Evolutionary conservation across 2,329 filamentous ascomycete genomes (phyloP), one percentile per base, ranked within the genome.

Genomic region (Fusarium sp.): DNA sequence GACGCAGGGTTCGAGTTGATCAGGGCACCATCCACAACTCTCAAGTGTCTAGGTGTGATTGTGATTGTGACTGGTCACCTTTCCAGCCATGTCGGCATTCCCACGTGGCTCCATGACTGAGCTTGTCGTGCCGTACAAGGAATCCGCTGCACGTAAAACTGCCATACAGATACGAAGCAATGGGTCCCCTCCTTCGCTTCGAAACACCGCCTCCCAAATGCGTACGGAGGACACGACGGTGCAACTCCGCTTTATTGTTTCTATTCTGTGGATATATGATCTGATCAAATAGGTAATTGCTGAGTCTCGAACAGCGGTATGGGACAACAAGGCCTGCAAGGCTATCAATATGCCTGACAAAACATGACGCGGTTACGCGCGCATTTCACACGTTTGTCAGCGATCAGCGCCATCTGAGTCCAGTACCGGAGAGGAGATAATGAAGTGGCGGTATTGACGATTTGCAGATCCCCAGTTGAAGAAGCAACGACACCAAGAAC

Each of bases 31-130:
- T 28, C 51, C 35, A 54, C 51, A 54, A 54, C 51, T 39, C 35
- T 22, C 24, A 39, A 39, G 51, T 54, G 41, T 28, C 41, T 36
- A n/a, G 55, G 55, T 28, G 33, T 49, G 24, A 58, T 33, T 49
- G 31, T 28, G 35, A 49, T 41, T 63, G 58, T 77, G 72, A 76
- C 76, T 77, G 68, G 70, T 77, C 76, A 74, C 55, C 62, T 77
- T 72, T 66, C 51, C 63, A 51, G 51, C 61, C 68, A 44, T 70
- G 73, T 73, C 69, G 63, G 58, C 69, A 69, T 69, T 78, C 66
- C 76, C 76, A 78, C 76, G 76, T 78, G 76, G 75, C 71, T 74
- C 57, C 63, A 78, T 69, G 48, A 65, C 62, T 70, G 63, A 74
- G 65, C 65, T 70, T 49, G 39, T 66, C 58, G 42, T 66, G 72